Evolutionary conservation across 805 yeast species (phyloP), one percentile per base, ranked within the genome.

Genomic region (Cyberlindnera xylosilytica): DNA sequence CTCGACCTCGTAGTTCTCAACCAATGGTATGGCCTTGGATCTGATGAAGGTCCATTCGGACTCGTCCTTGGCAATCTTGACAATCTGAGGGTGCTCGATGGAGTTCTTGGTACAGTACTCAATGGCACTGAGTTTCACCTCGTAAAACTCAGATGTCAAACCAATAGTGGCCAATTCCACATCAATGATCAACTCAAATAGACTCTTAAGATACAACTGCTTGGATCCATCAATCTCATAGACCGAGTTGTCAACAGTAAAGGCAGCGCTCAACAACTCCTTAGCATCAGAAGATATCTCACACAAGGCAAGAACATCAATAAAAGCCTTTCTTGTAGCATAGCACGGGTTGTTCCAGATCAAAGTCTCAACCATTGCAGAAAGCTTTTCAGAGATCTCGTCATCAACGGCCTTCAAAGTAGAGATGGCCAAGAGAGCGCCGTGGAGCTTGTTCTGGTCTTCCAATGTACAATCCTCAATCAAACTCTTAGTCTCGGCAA

Each of bases 371-470:
- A 47, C 12, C 26, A 43, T 32, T 1, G 34, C 35, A 16, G 36
- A 42, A 10, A 54, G 16, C 6, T 13, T 34, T 9, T 44, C 16
- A 7, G 42, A 31, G 16, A 50, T 33, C 4, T 36, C 38, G 9
- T 27, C 27, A 10, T 50, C 49, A 11, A 47, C 31, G 10, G n/a
- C 12, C 26, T 45, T 35, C 8, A 75, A 44, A 31, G 65, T 69
- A 16, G 64, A 66, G 7, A 77, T 50, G 0, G 83, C 79, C 30
- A 83, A 49, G 3, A 81, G 53, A 15, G 60, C 54, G 2, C 95
- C 96, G 59, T 87, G 95, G 0, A 71, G 49, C 33, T 60, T 56
- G 49, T 82, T 81, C 38, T 70, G 74, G 23, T 61, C 44, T 0
- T 34, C 20, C 3, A 45, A 37, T 1, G 62, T 41, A 13, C 60